Evolutionary conservation across 345 rosid genomes (phyloP), one percentile per base, ranked within the genome.

Genomic region (Acer yangbiense): DNA sequence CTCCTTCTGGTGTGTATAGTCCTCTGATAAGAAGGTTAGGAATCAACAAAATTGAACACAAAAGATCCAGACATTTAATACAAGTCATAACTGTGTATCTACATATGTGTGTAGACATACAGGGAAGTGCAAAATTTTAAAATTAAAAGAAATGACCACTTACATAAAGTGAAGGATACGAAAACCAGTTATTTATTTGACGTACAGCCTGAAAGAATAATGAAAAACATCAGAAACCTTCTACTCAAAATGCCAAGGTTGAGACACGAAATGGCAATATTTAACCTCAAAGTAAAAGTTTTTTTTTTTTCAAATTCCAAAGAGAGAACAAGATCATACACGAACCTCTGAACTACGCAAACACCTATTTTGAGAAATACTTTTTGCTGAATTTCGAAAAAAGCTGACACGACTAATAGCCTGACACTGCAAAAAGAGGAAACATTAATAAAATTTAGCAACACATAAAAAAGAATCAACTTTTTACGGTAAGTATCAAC

Each of bases 271-370:
- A 80, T 50, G 50, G 3, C 18, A 62, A 39, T 44, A 75, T 5
- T 18, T 20, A 68, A 66, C 25, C 62, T 14, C 2, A 32, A 60
- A 9, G 2, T 29, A 32, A 43, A 43, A 41, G 2, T 46, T 1
- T 8, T 74, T n/a, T 5, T 29, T 29, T 29, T 29, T 29, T 39
- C 50, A 18, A 18, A 25, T 57, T 58, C 27, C 43, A 32, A 69
- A 72, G 25, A 9, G 23, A 74, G 57, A 35, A 72, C 14, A 13
- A 60, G 48, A 68, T 69, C 78, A 79, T 66, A 17, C 54, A 76
- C 88, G 55, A 68, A 95, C 99, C 97, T 91, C 84, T 0, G 87
- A 87, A 75, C 83, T 74, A 66, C 82, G 73, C 39, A 85, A 87
- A 63, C 77, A 80, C 83, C 85, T 89, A 73, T 82, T 75, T 55